Evolutionary conservation across 2,329 filamentous ascomycete species (phyloP), one percentile per base, ranked within the genome.

Genomic region (Blumeriella jaapii): DNA sequence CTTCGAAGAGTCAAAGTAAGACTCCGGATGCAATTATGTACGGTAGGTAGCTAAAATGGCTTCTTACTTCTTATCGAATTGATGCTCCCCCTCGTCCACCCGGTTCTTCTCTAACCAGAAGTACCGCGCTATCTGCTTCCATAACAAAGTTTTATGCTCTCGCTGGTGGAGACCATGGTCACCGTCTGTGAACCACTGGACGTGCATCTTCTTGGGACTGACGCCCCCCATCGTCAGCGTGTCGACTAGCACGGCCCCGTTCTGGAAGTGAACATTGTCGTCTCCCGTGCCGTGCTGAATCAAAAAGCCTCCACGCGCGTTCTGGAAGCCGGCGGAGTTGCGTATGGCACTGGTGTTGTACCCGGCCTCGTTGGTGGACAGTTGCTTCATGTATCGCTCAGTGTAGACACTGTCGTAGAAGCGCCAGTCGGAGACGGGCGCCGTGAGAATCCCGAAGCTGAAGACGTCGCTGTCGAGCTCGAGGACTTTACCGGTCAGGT

Each of bases 371-470:
- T 82, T 82, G 25, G 59, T 56, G 3, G 60, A 57, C 1, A 67
- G 63, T 1, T 64, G 70, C 58, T 80, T 79, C 77, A 82, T 82
- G 59, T 79, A 82, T 8, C 78, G 68, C 55, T 82, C 78, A 0
- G 78, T 80, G 54, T 81, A 82, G 62, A 82, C 71, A 36, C 65
- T 69, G 54, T 82, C 76, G 55, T 82, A 82, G 59, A 82, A 74
- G 1, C 75, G 67, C 73, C 74, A 82, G 57, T 82, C 78, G 2
- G 64, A 65, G 0, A 82, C 75, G 0, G 77, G 77, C 0, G 77
- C 77, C 0, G 73, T 74, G 46, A 78, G 74, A 7, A 81, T 55
- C 0, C 67, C 77, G 6, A 76, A 65, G 0, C 71, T 68, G 54
- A 82, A 80, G 11, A 68, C 67, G 1, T 68, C 70, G 12, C 69